phyloP scores from a whole-genome alignment of 73 alveolate species.

The Paramecium sonneborni region DNA sequence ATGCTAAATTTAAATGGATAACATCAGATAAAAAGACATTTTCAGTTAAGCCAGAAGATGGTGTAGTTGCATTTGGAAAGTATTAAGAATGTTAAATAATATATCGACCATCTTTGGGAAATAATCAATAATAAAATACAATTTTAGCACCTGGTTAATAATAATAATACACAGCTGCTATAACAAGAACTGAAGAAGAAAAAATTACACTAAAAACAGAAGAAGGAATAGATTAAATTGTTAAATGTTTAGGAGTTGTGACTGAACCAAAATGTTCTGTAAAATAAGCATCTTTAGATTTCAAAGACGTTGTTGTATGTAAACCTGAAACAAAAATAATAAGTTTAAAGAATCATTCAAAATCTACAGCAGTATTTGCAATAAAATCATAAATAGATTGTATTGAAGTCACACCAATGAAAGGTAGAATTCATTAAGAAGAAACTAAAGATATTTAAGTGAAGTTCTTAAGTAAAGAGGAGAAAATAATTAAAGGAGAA shows the following conservation, averaged over 20 bases:
- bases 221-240: slow-evolving; percentile 84
- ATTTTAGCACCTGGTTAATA: background rate
- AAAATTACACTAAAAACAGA: slow-evolving; percentile 85
- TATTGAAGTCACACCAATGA: slow-evolving; percentile 74
- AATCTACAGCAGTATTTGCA: slow-evolving; percentile 85
- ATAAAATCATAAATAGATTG: slow-evolving; percentile 71
- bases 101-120: slow-evolving; percentile 49
- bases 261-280: slow-evolving; percentile 88
- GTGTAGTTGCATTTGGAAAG: slow-evolving; percentile 29
- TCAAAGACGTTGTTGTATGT: slow-evolving; percentile 84
- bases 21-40: slow-evolving; percentile 68
- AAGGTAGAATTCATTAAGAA: slow-evolving; percentile 84
- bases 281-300: slow-evolving; percentile 77
- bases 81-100: slow-evolving; percentile 18
- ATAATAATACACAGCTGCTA: slow-evolving; percentile 1
- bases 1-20: slow-evolving; percentile 92
- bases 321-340: slow-evolving; percentile 78
- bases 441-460: slow-evolving; percentile 81
- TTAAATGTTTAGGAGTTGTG: slow-evolving; percentile 89
- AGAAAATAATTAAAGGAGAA: slow-evolving; percentile 87
- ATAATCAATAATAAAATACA: background rate
- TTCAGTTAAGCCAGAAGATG: slow-evolving; percentile 59
- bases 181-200: slow-evolving; percentile 81
- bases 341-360: slow-evolving; percentile 75
- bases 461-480: slow-evolving; percentile 85